Evolutionary conservation across 495 filamentous ascomycete genomes (phyloP), one percentile per base, ranked within the genome.

Genomic region (Aspergillus cavernicola): DNA sequence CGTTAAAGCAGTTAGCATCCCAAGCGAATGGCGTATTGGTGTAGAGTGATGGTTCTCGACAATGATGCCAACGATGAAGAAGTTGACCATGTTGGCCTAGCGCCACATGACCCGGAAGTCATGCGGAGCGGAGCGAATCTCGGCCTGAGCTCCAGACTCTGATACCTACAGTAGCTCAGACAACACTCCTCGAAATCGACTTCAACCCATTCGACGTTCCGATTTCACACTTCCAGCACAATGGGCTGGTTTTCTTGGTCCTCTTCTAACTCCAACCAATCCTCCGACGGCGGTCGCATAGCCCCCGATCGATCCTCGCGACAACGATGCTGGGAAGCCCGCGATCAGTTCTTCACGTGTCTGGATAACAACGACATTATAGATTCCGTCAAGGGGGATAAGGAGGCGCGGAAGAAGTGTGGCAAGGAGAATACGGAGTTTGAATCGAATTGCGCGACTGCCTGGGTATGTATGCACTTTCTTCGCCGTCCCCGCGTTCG

Each of bases 301-400:
- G 85, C 88, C 1, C 93, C 93, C 1, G 84, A 86, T 54, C 85
- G 92, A 48, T 77, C 75, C 42, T 85, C 90, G 62, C 84, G 93
- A 51, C 75, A 83, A 40, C 74, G 77, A 39, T 98, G 93, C 81
- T 98, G 89, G 86, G 86, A 86, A 42, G 85, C 86, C 13, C 82
- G 93, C 23, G 93, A 98, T 67, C 64, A 61, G 29, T 98, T 92
- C 75, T 97, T 93, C 69, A 68, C 72, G 22, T 98, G 93, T 59
- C 74, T 98, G 7, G 90, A 96, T 62, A 73, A 75, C 44, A 76
- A 89, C 70, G 77, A 81, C 53, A 96, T 98, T 58, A 57, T 96
- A 18, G 92, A 98, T 62, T 77, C 84, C n/a, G 75, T 96, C 50
- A 88, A 86, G 64, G 80, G 90, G 35, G 80, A 84, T 55, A 82